These are phyloP conservation scores for Vitis labrusca DNA, from an alignment of 164 flowering plant species.

Conservation along the genomic window DNA sequence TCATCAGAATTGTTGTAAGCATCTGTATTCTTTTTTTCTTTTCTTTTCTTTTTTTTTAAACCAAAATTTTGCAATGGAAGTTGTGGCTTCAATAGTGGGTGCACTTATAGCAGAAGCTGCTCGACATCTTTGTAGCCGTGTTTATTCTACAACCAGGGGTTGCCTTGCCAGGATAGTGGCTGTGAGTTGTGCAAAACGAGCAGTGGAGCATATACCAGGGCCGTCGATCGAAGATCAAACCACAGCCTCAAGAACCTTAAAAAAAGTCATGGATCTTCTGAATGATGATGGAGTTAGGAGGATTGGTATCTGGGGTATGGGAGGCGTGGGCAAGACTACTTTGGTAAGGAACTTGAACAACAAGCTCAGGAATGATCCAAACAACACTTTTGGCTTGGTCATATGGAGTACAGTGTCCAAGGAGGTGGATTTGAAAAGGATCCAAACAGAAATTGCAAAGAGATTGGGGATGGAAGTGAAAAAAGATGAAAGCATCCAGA, in stretches of 20 bases:
- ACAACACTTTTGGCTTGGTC: conserved; percentile 6
- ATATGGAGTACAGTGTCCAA: conserved; percentile 19
- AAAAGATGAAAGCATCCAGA: not conserved
- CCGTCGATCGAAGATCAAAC: conserved; percentile 6
- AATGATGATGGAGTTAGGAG: not conserved
- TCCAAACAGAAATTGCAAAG: conserved; percentile 18
- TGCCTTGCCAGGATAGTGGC: not conserved
- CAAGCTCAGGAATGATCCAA: not conserved
- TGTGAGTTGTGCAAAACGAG: not conserved
- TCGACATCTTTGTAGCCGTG: not conserved
- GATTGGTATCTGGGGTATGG: conserved; percentile 25
- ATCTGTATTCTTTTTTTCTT: too few species aligned
- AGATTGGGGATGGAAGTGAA: conserved; percentile 13
- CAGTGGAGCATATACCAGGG: conserved; percentile 12
- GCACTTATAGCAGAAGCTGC: not conserved
- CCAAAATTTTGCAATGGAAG: conserved; percentile 3
- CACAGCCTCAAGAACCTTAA: conserved; percentile 5
- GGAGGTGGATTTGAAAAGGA: conserved; percentile 11
- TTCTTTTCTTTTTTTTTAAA: not conserved
- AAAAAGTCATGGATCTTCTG: conserved; percentile 2
- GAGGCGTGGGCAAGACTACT: conserved; percentile 25
- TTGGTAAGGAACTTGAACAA: conserved; percentile 19
- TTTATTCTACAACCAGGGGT: not conserved
- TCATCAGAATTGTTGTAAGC: too few species aligned
- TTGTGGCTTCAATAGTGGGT: not conserved